These are phyloP conservation scores for Saccharomyces uvarum DNA, from an alignment of 1,139 yeast genomes.

Conservation along the genomic window DNA sequence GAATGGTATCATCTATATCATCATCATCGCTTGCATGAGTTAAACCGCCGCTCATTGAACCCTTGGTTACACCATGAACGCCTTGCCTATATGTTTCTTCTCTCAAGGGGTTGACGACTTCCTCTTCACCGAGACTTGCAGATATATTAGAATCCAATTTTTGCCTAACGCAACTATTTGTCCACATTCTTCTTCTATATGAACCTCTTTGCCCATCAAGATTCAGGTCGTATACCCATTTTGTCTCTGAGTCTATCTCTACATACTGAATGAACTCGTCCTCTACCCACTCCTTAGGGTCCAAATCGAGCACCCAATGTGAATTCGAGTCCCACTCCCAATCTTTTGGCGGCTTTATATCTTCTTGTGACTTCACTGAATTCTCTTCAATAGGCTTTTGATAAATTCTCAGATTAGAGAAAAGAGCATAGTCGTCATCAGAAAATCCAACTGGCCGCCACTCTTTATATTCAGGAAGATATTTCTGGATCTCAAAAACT, in stretches of 20 bases:
- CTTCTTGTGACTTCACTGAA: constrained; percentile 31
- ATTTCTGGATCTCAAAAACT: constrained; percentile 62
- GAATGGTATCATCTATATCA: background rate
- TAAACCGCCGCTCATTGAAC: constrained; percentile 20
- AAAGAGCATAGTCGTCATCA: constrained; percentile 44
- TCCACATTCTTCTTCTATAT: constrained; percentile 52
- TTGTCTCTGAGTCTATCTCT: constrained; percentile 56
- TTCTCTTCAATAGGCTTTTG: constrained; percentile 19
- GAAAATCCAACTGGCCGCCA: constrained; percentile 60
- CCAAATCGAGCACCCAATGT: constrained; percentile 54
- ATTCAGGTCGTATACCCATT: constrained; percentile 65
- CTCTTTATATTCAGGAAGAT: constrained; percentile 41
- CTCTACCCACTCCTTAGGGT: constrained; percentile 53
- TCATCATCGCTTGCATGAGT: constrained; percentile 1
- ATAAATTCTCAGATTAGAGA: constrained; percentile 34
- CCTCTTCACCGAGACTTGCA: constrained; percentile 8
- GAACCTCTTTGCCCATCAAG: constrained; percentile 25
- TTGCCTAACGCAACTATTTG: constrained; percentile 34
- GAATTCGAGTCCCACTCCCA: constrained; percentile 46
- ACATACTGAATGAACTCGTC: constrained; percentile 48
- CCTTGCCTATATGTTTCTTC: constrained; percentile 11
- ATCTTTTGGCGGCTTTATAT: constrained; percentile 46
- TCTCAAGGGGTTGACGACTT: constrained; percentile 15
- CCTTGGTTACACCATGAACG: constrained; percentile 18
- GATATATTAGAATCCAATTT: constrained; percentile 10